Evolutionary conservation across 2,329 filamentous ascomycete genomes (phyloP).

Genomic region (Fusarium pseudograminearum): DNA sequence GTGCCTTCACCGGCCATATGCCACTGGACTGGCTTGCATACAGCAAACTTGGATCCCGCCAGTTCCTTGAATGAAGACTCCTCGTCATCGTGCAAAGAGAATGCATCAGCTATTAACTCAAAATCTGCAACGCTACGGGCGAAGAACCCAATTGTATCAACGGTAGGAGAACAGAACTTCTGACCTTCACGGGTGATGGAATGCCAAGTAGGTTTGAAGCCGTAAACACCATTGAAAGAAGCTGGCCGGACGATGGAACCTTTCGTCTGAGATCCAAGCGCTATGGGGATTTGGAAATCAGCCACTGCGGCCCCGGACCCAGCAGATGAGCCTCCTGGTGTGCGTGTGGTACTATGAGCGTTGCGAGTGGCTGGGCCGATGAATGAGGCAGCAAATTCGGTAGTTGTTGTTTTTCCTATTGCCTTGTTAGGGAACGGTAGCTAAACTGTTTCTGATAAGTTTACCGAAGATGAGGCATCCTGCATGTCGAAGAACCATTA

Average conservation of each 20-base stretch:
- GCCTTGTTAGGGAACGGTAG: slow-evolving; percentile 58
- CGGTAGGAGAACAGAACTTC: slow-evolving; percentile 67
- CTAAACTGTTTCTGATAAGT: slow-evolving; percentile 54
- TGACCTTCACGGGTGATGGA: slow-evolving; percentile 71
- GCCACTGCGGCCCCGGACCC: slow-evolving; percentile 75
- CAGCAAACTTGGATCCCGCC: slow-evolving; percentile 63
- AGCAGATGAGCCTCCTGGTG: slow-evolving; percentile 74
- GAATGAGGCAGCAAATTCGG: slow-evolving; percentile 68
- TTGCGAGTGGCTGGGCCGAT: slow-evolving; percentile 65
- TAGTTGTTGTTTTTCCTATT: slow-evolving; percentile 56
- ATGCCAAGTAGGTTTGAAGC: slow-evolving; percentile 75
- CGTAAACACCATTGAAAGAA: slow-evolving; percentile 74
- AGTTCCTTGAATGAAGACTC: slow-evolving; percentile 51
- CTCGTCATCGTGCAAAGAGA: slow-evolving; percentile 66
- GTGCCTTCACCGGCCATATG: slow-evolving; percentile 59
- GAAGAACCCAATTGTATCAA: slow-evolving; percentile 74
- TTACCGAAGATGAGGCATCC: slow-evolving; percentile 66
- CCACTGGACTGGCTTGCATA: slow-evolving; percentile 67
- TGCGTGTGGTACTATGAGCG: slow-evolving; percentile 71
- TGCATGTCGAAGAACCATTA: slow-evolving; percentile 63
- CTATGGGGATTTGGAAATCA: slow-evolving; percentile 71
- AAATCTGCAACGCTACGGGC: slow-evolving; percentile 69
- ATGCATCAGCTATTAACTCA: slow-evolving; percentile 65
- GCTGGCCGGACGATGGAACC: slow-evolving; percentile 73
- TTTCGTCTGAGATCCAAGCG: slow-evolving; percentile 74